Base-by-base conservation (phyloP, 140 eudicot genomes). In the Anethum foeniculum region DNA sequence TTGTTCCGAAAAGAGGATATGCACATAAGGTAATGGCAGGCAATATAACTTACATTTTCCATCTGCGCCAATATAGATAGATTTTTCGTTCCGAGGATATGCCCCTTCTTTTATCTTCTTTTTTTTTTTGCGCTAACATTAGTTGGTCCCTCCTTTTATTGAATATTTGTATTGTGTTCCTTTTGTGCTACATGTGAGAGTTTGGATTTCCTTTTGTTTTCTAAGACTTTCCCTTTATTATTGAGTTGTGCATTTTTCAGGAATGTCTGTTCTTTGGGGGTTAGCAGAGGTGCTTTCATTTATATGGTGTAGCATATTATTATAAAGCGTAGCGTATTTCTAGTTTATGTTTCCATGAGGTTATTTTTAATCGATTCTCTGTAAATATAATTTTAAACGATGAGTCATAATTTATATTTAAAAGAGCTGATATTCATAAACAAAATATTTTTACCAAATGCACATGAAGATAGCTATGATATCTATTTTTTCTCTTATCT, bases 11-110 rank as follows among this genome's bases (percentile, higher is more conserved):
- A 34, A 34, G 38, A 34, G 38, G 38, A 34, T 95, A 92, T 88
- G 99, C 97, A 41, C 99, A 92, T 80, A 95, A 95, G 99, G 99
- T 95, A 92, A 83, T 48, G 47, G 8, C 1, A 39, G 43, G 43
- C 43, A 39, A 39, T 39, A 39, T 39, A 39, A 39, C 43, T 39
- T 39, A 5, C 43, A 39, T 39, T 39, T 39, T 39, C 43, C 43
- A 39, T 39, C 43, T 39, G 43, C 6, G 43, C 43, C 43, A 46
- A 46, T 46, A 46, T 11, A 46, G 15, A 46, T 46, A 46, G 51
- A 46, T 46, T 46, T 46, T 46, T 46, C 10, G 49, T 0, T 46
- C 49, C 9, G 3, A n/a, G n/a, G n/a, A n/a, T n/a, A n/a, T n/a
- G n/a, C n/a, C n/a, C n/a, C n/a, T n/a, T n/a, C n/a, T n/a, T n/a